Conservation (phyloP, 2,329 filamentous ascomycete species). For the Elsinoe batatas region DNA sequence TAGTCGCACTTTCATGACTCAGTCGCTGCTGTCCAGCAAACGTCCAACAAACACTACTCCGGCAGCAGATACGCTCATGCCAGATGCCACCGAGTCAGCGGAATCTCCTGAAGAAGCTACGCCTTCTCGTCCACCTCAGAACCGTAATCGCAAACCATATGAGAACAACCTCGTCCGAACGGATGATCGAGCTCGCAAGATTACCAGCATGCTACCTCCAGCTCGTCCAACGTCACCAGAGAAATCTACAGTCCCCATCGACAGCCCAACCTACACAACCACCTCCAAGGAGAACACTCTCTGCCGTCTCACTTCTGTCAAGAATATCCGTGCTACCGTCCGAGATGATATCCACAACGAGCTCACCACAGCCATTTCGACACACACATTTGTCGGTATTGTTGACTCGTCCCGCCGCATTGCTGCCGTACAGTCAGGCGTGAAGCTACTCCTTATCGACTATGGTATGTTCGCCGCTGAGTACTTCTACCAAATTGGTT, state of each 20-base stretch:
- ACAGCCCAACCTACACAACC: slow-evolving; percentile 59
- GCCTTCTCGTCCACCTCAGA: slow-evolving; percentile 24
- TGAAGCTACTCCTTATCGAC: slow-evolving; percentile 86
- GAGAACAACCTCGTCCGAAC: slow-evolving; percentile 88
- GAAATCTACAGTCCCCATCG: slow-evolving; percentile 22
- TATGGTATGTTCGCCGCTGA: slow-evolving; percentile 79
- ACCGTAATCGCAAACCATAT: slow-evolving; percentile 47
- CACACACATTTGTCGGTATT: slow-evolving; percentile 85
- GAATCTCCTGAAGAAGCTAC: slow-evolving; percentile 26
- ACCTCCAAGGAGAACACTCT: slow-evolving; percentile 58
- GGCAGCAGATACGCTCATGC: slow-evolving; percentile 23
- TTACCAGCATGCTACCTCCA: slow-evolving; percentile 86
- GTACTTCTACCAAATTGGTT: slow-evolving; percentile 89
- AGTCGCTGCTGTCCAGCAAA: slow-evolving; percentile 64
- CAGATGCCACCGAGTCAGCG: slow-evolving; percentile 24
- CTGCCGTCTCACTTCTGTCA: slow-evolving; percentile 74
- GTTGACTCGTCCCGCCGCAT: slow-evolving; percentile 80
- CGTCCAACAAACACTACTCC: slow-evolving; percentile 31
- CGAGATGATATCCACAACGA: slow-evolving; percentile 73
- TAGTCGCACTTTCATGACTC: slow-evolving; percentile 87
- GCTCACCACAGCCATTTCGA: slow-evolving; percentile 76
- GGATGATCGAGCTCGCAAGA: slow-evolving; percentile 81
- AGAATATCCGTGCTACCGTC: slow-evolving; percentile 70
- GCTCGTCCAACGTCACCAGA: slow-evolving; percentile 29
- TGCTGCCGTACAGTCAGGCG: slow-evolving; percentile 84